Base-by-base conservation (phyloP, 1,284 basidiomycete species). In the Malassezia caprae region DNA sequence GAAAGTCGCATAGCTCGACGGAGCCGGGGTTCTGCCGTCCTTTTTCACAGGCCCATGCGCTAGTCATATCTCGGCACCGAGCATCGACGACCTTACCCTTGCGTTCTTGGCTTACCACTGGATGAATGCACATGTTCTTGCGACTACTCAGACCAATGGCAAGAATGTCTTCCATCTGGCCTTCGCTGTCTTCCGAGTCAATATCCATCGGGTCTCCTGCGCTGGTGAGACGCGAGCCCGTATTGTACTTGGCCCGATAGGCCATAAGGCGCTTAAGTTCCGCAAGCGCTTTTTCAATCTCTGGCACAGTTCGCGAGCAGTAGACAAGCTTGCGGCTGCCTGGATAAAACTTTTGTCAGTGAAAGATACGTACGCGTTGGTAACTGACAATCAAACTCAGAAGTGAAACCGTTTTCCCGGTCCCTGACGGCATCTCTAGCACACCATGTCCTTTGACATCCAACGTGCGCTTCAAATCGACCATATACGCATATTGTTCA, bases 401-500 rank as follows among this genome's bases (percentile, higher is more conserved):
- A 3, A 99, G 80, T 10, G 91, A 96, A 21, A 99, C 91, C 0
- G 94, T 99, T 79, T 99, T 99, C 19, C 94, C 94, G 32, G 94
- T 99, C 13, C 94, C 94, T 11, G 94, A 98, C 60, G 94, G 94
- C 94, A 98, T 98, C 78, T 99, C 94, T 28, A 99, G 82, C 17
- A 98, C 90, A 76, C 94, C 96, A 68, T 99, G 94, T 47, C 94
- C 82, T 41, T 72, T 70, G 81, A 90, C 90, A 77, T 98, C 94
- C 21, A 98, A 82, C 5, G 93, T 93, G 67, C 89, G 81, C 76
- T 98, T 98, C 65, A 98, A 81, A 77, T 98, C 93, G 76, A 89
- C 90, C 90, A 98, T 96, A 75, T 98, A 98, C 37, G 88, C 85
- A 83, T 91, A 96, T 82, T 96, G 93, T 74, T 96, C 93, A 86